Evolutionary conservation across 2,329 filamentous ascomycete genomes (phyloP).

Genomic region (Fusarium agapanthi): DNA sequence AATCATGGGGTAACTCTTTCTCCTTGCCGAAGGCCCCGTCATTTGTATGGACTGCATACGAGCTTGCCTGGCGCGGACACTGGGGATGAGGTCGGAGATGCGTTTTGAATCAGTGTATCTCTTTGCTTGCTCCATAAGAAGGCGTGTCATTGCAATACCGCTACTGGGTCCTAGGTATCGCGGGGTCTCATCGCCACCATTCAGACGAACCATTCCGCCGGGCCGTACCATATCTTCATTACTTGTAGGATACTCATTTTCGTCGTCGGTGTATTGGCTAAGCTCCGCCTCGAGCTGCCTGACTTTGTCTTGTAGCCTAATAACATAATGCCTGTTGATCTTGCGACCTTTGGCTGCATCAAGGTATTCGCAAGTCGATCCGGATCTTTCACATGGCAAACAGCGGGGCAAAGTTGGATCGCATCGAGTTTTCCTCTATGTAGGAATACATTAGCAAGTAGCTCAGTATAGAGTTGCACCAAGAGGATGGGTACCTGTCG

Average conservation of each 20-base stretch:
- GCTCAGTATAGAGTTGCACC: constrained; percentile 1
- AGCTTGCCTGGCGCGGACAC: constrained; percentile 65
- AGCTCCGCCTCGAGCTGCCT: constrained; percentile 84
- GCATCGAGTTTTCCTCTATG: constrained; percentile 92
- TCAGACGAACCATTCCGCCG: constrained; percentile 84
- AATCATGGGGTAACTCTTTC: constrained; percentile 90
- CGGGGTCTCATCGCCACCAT: constrained; percentile 83
- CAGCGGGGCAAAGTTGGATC: constrained; percentile 92
- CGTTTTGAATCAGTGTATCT: constrained; percentile 89
- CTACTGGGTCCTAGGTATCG: constrained; percentile 94
- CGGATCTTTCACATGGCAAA: constrained; percentile 89
- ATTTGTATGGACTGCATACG: constrained; percentile 68
- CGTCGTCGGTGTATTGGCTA: constrained; percentile 79
- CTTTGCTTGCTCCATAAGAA: constrained; percentile 97
- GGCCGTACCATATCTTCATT: constrained; percentile 87
- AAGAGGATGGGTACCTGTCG: constrained; percentile 67
- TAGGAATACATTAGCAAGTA: constrained; percentile 21
- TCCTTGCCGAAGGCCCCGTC: constrained; percentile 64
- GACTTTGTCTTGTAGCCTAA: constrained; percentile 88
- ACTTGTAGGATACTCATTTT: constrained; percentile 73
- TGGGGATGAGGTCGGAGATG: constrained; percentile 91
- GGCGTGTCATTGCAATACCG: constrained; percentile 91
- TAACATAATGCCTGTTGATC: constrained; percentile 91
- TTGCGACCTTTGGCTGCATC: constrained; percentile 87
- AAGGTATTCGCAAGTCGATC: constrained; percentile 93